Base-by-base conservation (phyloP, 2,329 filamentous ascomycete genomes). In the Fusarium anthophilum region DNA sequence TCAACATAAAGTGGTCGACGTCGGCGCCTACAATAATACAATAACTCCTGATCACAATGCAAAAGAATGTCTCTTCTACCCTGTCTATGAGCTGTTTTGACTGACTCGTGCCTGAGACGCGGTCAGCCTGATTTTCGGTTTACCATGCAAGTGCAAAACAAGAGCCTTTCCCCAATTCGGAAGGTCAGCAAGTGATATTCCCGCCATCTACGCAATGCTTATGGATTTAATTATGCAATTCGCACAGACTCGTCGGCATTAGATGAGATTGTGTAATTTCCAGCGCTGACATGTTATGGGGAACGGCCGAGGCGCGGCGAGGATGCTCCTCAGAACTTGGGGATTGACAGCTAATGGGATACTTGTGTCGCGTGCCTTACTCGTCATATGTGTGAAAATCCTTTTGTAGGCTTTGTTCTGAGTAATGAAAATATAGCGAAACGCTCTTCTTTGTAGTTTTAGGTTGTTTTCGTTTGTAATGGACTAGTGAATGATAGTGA, bases 281-380 rank as follows among this genome's bases (percentile, higher is more conserved):
- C 14, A 28, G 8, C 8, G 20, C 14, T 50, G 30, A n/a, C 11
- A 50, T 22, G 18, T 17, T 5, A 12, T 9, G 22, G 26, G 17
- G 22, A 56, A 9, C 8, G 5, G 0, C 38, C 38, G 26, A 56
- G 20, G 54, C 17, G 28, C 54, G 54, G 38, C 13, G 28, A 57
- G 8, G 7, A 24, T 45, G 28, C 54, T 57, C 39, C n/a, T n/a
- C n/a, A n/a, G n/a, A n/a, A n/a, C n/a, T n/a, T n/a, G n/a, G n/a
- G n/a, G n/a, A n/a, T n/a, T n/a, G 32, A 8, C 6, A 15, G 14
- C 6, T 15, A 3, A 35, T 15, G 0, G 7, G 32, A 35, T 35
- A 3, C 32, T 9, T 35, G 1, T 0, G 3, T 4, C 3, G 32
- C 32, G 32, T 9, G 32, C 7, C 32, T 17, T 0, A 15, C 0